Evolutionary conservation across 345 rosid species (phyloP), one percentile per base, ranked within the genome.

Genomic region (Crucihimalaya himalaica): DNA sequence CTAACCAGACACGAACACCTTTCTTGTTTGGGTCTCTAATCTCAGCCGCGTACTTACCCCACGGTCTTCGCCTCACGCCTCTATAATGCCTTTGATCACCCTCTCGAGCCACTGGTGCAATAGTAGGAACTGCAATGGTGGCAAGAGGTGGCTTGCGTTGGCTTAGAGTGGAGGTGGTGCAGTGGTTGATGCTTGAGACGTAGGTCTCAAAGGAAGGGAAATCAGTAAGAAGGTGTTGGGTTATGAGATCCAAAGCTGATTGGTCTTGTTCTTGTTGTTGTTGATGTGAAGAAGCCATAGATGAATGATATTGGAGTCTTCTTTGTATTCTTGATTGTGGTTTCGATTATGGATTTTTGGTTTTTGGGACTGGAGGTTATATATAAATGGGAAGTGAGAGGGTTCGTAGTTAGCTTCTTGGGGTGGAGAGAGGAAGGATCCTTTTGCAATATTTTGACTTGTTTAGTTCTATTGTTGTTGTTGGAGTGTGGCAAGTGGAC

Each of bases 31-130:
- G 97, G 68, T 93, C 98, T 15, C 97, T 87, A 35, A 93, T 93
- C 82, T 93, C 97, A 20, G 97, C 96, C 1, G 96, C 92, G 50
- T 72, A 93, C 60, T 84, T 93, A 1, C 98, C 96, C 97, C 98
- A 93, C 0, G 97, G 98, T 51, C 98, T 70, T 25, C 91, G 74
- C 59, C 96, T 71, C 14, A 91, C 96, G 0, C 98, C 96, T 70
- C 96, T 80, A 80, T 90, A 90, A 67, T 81, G 93, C 82, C 68
- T 85, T 21, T 83, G 78, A 35, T 76, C 80, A 10, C 21, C 47
- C 66, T 40, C 68, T 50, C 27, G 43, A 75, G 9, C 46, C 34
- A 19, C 52, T 5, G 50, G 39, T 42, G 37, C 43, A 39, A 39
- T n/a, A 37, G n/a, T 37, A 18, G 70, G 80, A 31, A 70, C 71